Percentiles rank a stretch among this genome's conserved stretches.
These are phyloP conservation scores for Otatea glauca DNA, from an alignment of 176 grass and related monocot genomes.

Conservation along the genomic window DNA sequence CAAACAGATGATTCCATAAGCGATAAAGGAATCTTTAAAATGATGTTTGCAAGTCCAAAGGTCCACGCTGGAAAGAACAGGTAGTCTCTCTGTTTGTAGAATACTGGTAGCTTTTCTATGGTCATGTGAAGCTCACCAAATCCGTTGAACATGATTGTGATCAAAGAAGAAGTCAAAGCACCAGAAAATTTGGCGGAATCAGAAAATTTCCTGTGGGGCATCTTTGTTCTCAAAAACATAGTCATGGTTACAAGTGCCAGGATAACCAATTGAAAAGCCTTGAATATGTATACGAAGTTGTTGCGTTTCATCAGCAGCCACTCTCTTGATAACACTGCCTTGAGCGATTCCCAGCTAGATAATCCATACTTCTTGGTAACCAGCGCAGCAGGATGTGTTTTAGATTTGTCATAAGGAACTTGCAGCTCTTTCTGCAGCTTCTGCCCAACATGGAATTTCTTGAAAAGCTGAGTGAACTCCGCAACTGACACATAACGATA, in stretches of 20 bases:
- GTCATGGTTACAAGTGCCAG: conserved; percentile 59
- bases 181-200: conserved; percentile 54
- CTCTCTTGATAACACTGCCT: conserved; percentile 54
- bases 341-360: conserved; percentile 55
- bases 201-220: conserved; percentile 41
- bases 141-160: conserved; percentile 61
- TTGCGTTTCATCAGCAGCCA: conserved; percentile 64
- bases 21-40: conserved; percentile 61
- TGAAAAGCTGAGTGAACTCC: conserved; percentile 54
- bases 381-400: conserved; percentile 49
- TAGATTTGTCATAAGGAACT: conserved; percentile 46
- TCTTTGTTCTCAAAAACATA: conserved; percentile 58
- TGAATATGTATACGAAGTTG: conserved; percentile 68
- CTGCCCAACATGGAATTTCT: conserved; percentile 50
- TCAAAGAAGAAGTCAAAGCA: conserved; percentile 47
- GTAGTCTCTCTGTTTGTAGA: conserved; percentile 72
- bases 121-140: conserved; percentile 58
- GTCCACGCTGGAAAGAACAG: conserved; percentile 67
- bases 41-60: conserved; percentile 47
- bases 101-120: conserved; percentile 61
- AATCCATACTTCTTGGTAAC: conserved; percentile 51
- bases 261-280: conserved; percentile 51
- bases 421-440: conserved; percentile 49
- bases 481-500: conserved; percentile 54
- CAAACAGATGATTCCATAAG: conserved; percentile 55